Evolutionary conservation across 1,284 basidiomycete species (phyloP), one percentile per base, ranked within the genome.

Genomic region (Melampsora larici-populina): DNA sequence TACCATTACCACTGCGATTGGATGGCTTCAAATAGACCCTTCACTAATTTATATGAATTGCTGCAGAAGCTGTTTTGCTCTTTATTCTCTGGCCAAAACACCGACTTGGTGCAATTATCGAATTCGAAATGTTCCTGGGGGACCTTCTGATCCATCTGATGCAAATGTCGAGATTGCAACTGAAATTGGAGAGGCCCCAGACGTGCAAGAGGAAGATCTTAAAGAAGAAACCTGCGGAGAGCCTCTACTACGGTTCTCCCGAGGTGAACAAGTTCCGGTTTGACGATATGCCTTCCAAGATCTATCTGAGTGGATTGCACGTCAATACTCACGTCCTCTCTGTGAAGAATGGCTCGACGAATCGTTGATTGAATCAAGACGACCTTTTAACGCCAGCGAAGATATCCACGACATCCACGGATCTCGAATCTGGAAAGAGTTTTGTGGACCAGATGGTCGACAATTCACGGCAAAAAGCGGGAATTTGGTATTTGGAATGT

Each of bases 391-490:
- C 24, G 43, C 71, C 4, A 13, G 5, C 36, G 13, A 21, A 18
- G 48, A 21, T 29, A 29, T 74, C 5, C 3, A 18, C 13, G 71
- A 74, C 36, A 74, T 74, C 36, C 71, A 74, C 49, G 62, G 65
- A 21, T 74, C 71, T 72, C 36, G 70, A 11, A 51, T 69, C 11
- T 70, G 69, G 69, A 70, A 70, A 43, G 36, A 70, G 33, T 70
- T 70, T 43, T 24, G 21, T 33, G 69, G 51, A 9, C 49, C 69
- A 13, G 33, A 70, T 60, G 69, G 69, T 17, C 48, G 13, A 29
- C 69, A 29, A 18, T 70, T 60, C 36, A 70, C 51, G 8, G 21
- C n/a, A n/a, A 13, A 70, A 24, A 33, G 31, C 18, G 33, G 33
- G 17, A 70, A 70, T 40, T 24, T 70, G 17, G 29, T 40, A 29